These are phyloP conservation scores for Plasmodium knowlesi DNA, from an alignment of 169 alveolate genomes.

Conservation along the genomic window DNA sequence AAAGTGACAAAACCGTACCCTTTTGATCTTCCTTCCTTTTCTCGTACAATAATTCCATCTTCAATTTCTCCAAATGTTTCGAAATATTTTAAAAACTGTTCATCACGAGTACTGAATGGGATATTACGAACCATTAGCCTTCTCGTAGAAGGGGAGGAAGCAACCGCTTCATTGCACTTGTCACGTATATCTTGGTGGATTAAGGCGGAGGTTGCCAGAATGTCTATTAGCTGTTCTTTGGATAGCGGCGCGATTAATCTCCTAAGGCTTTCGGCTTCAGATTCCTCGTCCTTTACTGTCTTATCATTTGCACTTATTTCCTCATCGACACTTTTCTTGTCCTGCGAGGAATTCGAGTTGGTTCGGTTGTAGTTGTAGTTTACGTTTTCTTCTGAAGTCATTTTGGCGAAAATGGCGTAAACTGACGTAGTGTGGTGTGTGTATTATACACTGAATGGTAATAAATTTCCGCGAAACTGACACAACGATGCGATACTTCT, in stretches of 20 bases:
- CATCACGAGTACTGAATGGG: constrained; percentile 82
- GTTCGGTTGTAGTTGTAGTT: constrained; percentile 22
- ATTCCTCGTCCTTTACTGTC: constrained; percentile 46
- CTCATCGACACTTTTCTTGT: constrained; percentile 41
- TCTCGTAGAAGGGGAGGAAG: constrained; percentile 81
- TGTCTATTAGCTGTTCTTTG: constrained; percentile 84
- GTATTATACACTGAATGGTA: not conserved
- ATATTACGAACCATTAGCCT: constrained; percentile 83
- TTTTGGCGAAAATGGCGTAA: constrained; percentile 5
- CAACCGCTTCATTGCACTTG: constrained; percentile 80
- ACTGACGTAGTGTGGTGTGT: not conserved
- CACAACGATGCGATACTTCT: not conserved
- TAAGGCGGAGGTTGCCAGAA: constrained; percentile 79
- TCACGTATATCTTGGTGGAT: constrained; percentile 74
- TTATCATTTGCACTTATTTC: not conserved
- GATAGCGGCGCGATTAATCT: constrained; percentile 81
- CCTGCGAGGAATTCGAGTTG: constrained; percentile 35
- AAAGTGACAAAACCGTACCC: constrained; percentile 89
- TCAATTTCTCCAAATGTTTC: constrained; percentile 82
- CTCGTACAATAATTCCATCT: constrained; percentile 85
- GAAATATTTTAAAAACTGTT: constrained; percentile 77
- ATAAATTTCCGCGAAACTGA: not conserved
- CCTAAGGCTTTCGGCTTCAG: constrained; percentile 55
- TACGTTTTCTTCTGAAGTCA: constrained; percentile 43
- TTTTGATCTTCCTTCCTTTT: constrained; percentile 84